phyloP scores from a whole-genome alignment of 352 stramenopile genomes.

The Globisporangium carolinianum region DNA sequence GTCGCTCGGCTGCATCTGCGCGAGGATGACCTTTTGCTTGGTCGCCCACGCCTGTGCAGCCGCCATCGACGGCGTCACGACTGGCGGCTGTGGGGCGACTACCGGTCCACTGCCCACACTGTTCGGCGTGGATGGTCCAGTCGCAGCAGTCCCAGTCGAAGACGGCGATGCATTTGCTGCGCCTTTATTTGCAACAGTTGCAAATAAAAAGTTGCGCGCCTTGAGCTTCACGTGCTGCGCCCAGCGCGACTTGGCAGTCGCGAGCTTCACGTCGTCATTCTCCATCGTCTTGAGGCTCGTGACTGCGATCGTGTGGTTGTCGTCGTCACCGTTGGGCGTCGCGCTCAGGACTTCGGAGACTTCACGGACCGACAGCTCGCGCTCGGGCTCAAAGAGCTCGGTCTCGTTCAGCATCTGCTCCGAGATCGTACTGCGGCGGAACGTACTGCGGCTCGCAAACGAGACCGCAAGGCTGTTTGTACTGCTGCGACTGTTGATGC shows the following conservation, averaged over 20 bases:
- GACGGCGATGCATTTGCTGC: not conserved
- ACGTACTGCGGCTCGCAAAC: slow-evolving; percentile 75
- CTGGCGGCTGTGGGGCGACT: not conserved
- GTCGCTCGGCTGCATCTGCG: slow-evolving; percentile 35
- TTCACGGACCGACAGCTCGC: slow-evolving; percentile 63
- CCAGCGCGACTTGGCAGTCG: slow-evolving; percentile 79
- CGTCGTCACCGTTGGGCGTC: slow-evolving; percentile 45
- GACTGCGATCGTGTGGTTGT: slow-evolving; percentile 66
- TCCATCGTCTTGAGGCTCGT: slow-evolving; percentile 85
- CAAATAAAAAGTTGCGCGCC: slow-evolving; percentile 68
- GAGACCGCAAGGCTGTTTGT: slow-evolving; percentile 47
- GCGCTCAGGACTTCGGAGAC: slow-evolving; percentile 70
- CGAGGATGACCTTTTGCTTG: slow-evolving; percentile 67
- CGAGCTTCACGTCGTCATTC: slow-evolving; percentile 62
- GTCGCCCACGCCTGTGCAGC: slow-evolving; percentile 60
- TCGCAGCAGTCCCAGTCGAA: not conserved
- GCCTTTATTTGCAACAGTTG: slow-evolving; percentile 33
- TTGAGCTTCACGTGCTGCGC: slow-evolving; percentile 84
- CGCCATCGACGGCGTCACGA: slow-evolving; percentile 33
- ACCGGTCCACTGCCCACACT: not conserved
- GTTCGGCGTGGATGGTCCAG: slow-evolving; percentile 2
- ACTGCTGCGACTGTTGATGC: slow-evolving; percentile 7
- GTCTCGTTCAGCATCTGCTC: slow-evolving; percentile 83
- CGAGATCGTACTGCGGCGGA: slow-evolving; percentile 70
- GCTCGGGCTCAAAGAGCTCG: slow-evolving; percentile 76